phyloP scores from a whole-genome alignment of 306 rosid species.

The Argentina anserina region DNA sequence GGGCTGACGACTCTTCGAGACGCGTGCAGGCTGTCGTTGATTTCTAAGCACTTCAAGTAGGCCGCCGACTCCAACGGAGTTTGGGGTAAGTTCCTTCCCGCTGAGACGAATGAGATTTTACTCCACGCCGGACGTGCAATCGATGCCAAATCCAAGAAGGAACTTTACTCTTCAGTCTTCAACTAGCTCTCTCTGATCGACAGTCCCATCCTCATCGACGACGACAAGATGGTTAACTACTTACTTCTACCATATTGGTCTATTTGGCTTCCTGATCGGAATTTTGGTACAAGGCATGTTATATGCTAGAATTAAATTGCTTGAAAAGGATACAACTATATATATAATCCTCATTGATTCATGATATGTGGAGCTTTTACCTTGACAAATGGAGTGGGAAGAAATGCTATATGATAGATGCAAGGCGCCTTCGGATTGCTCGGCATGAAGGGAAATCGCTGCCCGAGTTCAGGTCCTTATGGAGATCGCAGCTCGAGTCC shows the following conservation, averaged over 20 bases:
- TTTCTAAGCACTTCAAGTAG: conserved; percentile 48
- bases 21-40: conserved; percentile 30
- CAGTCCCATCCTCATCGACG: conserved; percentile 50
- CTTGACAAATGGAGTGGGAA: conserved; percentile 52
- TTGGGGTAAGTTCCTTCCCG: conserved; percentile 66
- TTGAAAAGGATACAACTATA: too few species aligned
- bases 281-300: neutral
- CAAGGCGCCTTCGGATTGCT: conserved; percentile 38
- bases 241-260: neutral
- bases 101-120: conserved; percentile 24
- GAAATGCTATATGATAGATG: conserved; percentile 62
- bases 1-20: conserved; percentile 59
- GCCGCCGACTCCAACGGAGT: conserved; percentile 64
- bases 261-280: neutral
- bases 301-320: too few species aligned
- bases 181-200: conserved; percentile 39
- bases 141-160: conserved; percentile 29
- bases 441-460: conserved; percentile 54
- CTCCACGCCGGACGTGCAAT: neutral
- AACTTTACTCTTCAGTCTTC: conserved; percentile 35
- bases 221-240: conserved; percentile 45
- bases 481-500: too few species aligned
- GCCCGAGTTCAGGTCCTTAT: conserved; percentile 49
- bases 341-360: neutral
- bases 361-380: conserved; percentile 36